A percentile compares a stretch with the other conserved stretches of the same genome.
phyloP scores from a whole-genome alignment of 2,329 filamentous ascomycete genomes.

The Camptophora hylomeconis region DNA sequence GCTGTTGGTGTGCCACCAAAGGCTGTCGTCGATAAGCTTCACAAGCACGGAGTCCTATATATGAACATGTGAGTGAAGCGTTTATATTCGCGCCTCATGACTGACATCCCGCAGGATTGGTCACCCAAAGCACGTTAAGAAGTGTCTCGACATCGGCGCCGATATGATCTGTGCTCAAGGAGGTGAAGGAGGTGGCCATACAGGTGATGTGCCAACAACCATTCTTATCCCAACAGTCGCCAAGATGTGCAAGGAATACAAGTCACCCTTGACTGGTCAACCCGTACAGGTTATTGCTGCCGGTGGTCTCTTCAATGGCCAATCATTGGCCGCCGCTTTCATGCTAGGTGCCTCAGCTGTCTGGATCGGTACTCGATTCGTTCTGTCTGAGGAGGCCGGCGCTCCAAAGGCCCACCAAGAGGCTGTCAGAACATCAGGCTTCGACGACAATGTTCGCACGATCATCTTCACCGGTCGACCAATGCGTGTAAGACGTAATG shows the following conservation, averaged over 20 bases:
- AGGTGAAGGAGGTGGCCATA: conserved; percentile 93
- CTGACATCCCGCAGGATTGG: conserved; percentile 68
- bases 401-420: conserved; percentile 91
- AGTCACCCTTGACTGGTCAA: conserved; percentile 72
- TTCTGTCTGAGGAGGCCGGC: conserved; percentile 86
- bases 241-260: conserved; percentile 65
- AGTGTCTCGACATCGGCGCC: conserved; percentile 80
- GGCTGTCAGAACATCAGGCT: conserved; percentile 77
- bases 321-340: conserved; percentile 75
- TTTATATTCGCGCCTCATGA: neutral
- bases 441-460: conserved; percentile 91
- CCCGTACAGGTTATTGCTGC: conserved; percentile 88
- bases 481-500: conserved; percentile 81
- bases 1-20: conserved; percentile 90
- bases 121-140: conserved; percentile 97
- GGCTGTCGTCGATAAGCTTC: conserved; percentile 76
- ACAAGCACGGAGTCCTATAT: conserved; percentile 62
- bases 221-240: conserved; percentile 88
- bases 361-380: conserved; percentile 95
- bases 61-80: conserved; percentile 57
- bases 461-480: conserved; percentile 98
- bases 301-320: conserved; percentile 86
- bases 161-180: conserved; percentile 98
- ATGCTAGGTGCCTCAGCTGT: conserved; percentile 88
- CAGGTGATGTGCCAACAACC: conserved; percentile 76